A percentile compares a stretch with the other conserved stretches of the same genome.
These are phyloP conservation scores for Coemansia sp. DNA, from an alignment of 192 early-diverging fungal species.

Conservation along the genomic window DNA sequence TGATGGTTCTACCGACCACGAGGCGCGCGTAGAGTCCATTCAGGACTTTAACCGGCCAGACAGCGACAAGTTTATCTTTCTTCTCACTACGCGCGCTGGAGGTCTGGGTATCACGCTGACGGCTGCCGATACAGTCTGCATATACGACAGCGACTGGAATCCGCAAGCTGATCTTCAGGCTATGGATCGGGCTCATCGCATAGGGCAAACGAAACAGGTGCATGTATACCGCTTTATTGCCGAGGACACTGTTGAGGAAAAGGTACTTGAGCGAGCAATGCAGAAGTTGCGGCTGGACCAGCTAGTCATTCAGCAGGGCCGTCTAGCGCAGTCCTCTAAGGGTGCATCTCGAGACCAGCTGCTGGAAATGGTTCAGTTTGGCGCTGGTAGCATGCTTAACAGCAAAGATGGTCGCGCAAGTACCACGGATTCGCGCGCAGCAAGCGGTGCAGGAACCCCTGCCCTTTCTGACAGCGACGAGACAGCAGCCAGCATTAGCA, in stretches of 20 bases:
- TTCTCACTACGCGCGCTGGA: constrained; percentile 95
- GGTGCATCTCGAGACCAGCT: constrained; percentile 58
- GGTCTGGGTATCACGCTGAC: constrained; percentile 97
- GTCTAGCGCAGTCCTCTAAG: constrained; percentile 70
- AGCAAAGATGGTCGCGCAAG: constrained; percentile 18
- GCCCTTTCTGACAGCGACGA: constrained; percentile 23
- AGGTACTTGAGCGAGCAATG: constrained; percentile 94
- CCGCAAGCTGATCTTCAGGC: constrained; percentile 90
- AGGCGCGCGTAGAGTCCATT: constrained; percentile 87
- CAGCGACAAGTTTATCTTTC: constrained; percentile 92
- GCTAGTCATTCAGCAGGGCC: constrained; percentile 98
- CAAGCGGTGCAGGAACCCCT: constrained; percentile 36
- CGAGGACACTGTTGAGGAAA: constrained; percentile 97
- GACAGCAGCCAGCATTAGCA: constrained; percentile 36
- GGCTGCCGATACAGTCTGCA: constrained; percentile 91
- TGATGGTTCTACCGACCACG: constrained; percentile 94
- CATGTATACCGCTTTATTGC: constrained; percentile 95
- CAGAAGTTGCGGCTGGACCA: constrained; percentile 96
- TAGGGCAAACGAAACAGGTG: constrained; percentile 98
- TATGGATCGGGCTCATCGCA: constrained; percentile 98
- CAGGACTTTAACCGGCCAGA: constrained; percentile 91
- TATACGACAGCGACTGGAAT: constrained; percentile 98
- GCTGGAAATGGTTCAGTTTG: constrained; percentile 95
- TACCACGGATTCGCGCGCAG: constrained; percentile 22
- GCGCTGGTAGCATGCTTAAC: constrained; percentile 84